phyloP scores from a whole-genome alignment of 768 basidiomycete genomes.

The Mycena latifolia region DNA sequence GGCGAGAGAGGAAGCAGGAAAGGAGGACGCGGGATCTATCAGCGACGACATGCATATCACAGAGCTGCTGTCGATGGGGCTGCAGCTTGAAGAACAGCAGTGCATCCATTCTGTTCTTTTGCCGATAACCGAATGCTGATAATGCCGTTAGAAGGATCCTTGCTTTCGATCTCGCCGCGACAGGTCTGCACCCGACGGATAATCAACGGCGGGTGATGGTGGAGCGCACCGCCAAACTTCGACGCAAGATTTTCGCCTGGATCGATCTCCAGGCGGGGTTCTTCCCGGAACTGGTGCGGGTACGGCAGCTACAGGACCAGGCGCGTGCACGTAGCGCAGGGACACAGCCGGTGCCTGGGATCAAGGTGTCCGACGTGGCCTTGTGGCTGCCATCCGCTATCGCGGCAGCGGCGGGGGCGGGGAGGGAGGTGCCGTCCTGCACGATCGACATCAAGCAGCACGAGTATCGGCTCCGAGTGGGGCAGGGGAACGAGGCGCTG shows the following conservation, averaged over 20 bases:
- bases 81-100: conserved; percentile 36
- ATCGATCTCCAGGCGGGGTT: not conserved
- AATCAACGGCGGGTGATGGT: conserved; percentile 33
- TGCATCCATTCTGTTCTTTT: not conserved
- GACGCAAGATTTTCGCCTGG: conserved; percentile 8
- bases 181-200: conserved; percentile 32
- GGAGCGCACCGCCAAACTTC: conserved; percentile 13
- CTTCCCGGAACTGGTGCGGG: not conserved
- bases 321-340: not conserved
- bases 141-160: not conserved
- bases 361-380: not conserved
- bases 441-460: conserved; percentile 20
- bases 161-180: not conserved
- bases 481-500: conserved; percentile 43
- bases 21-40: not conserved
- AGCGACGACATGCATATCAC: conserved; percentile 25
- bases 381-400: conserved; percentile 42
- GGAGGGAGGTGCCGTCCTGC: not conserved
- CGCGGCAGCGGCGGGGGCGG: conserved; percentile 5
- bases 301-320: not conserved
- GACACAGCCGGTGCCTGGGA: not conserved
- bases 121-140: not conserved
- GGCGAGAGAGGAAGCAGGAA: not conserved
- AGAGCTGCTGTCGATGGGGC: conserved; percentile 25
- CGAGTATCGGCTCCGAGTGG: conserved; percentile 39